Base-by-base conservation (phyloP, 768 basidiomycete species). In the Pholiota molesta region DNA sequence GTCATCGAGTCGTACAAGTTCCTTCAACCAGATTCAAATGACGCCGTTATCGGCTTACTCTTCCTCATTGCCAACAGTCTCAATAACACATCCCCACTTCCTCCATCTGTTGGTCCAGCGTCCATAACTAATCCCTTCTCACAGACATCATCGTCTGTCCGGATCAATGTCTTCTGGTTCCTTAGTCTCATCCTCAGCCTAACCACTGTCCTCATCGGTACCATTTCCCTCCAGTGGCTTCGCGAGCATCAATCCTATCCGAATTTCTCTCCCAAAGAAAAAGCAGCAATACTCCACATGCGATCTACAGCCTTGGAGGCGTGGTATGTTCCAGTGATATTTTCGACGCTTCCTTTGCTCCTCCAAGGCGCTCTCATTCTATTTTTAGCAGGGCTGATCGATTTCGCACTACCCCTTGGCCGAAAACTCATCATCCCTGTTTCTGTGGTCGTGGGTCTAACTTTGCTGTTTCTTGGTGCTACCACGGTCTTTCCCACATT, bases 281-380 rank as follows among this genome's bases (percentile, higher is more conserved):
- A 42, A 26, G 51, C 60, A 17, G 66, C 61, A 33, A 65, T 55
- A 5, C 66, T 72, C 33, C 68, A 74, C 21, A 66, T 72, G 63
- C 74, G 73, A 2, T 65, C 64, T 26, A 62, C 69, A 23, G 71
- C 68, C 14, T 55, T 75, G 28, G 28, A 62, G 5, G 53, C 51
- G 6, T 76, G 75, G 75, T 57, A 65, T 28, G 70, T 76, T 14
- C 65, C 69, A 1, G 52, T 2, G 13, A 68, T 74, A 13, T 61
- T 75, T 19, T 60, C 71, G 6, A 31, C 66, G 5, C 66, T 76
- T 3, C 74, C 72, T 2, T 47, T 75, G 1, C 61, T 73, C 7
- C 67, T 76, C 7, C 73, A 74, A 57, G 37, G 53, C 6, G 68
- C 75, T 7, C 56, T 76, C 14, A 55, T 72, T 6, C 64, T 76